A percentile compares a stretch with the other conserved stretches of the same genome.
Evolutionary conservation across 148 eudicot genomes (phyloP).

Genomic region (Rhododendron molle): DNA sequence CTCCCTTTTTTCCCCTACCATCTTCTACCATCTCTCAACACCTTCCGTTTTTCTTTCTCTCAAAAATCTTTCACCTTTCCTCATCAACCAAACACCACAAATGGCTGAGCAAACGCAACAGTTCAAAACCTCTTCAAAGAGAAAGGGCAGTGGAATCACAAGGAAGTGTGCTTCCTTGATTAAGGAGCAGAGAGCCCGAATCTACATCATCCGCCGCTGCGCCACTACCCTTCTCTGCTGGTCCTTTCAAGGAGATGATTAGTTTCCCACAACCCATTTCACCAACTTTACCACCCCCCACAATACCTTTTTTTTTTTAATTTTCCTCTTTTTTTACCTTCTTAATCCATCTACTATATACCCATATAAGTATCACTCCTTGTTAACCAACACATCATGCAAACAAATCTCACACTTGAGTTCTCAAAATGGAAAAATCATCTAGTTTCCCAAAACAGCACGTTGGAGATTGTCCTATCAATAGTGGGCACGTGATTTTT

Average conservation of each 20-base stretch:
- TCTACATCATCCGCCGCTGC: constrained; percentile 79
- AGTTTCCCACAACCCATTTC: not conserved
- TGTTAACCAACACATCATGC: not conserved
- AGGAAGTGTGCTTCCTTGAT: constrained; percentile 70
- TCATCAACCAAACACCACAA: not conserved
- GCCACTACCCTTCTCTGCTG: constrained; percentile 90
- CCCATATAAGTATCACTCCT: not conserved
- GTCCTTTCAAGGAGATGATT: constrained; percentile 67
- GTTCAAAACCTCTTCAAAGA: constrained; percentile 35
- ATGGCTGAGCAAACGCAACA: constrained; percentile 49
- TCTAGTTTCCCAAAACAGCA: not conserved
- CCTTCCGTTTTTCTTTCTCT: not conserved
- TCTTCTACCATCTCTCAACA: not conserved
- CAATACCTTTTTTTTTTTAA: not conserved
- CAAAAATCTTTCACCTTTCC: not conserved
- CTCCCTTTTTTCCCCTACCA: constrained; percentile 10
- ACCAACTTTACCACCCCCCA: not conserved
- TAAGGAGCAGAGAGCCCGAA: constrained; percentile 70
- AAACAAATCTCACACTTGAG: not conserved
- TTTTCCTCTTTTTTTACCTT: not conserved
- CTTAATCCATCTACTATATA: not conserved
- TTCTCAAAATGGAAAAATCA: not conserved
- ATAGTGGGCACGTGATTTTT: not conserved
- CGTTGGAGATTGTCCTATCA: not conserved
- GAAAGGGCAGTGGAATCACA: constrained; percentile 49